Base-by-base conservation (phyloP, 768 basidiomycete species). In the Mycena crocata region DNA sequence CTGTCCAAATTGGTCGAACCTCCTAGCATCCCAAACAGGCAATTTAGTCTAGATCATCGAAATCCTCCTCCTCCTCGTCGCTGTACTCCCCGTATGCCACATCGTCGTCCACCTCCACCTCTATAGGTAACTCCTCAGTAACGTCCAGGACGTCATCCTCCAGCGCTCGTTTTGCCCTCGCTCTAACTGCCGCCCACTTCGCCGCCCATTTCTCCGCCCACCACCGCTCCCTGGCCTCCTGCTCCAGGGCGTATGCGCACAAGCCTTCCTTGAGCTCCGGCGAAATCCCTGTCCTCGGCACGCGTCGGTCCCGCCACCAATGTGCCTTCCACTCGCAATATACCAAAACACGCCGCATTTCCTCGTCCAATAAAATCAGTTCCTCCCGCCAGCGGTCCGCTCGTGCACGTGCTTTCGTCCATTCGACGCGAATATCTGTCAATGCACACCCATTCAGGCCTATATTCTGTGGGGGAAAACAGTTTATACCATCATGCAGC, bases 401-500 rank as follows among this genome's bases (percentile, higher is more conserved):
- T 23, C 50, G 9, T 3, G 50, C 50, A n/a, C 50, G 50, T 2
- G 50, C 50, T 12, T 51, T 51, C 8, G 50, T 51, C 50, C 50
- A 51, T 51, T 51, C 50, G 13, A 50, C 31, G 19, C n/a, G n/a
- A n/a, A n/a, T n/a, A n/a, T n/a, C n/a, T n/a, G n/a, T n/a, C n/a
- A n/a, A n/a, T n/a, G n/a, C n/a, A 17, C 13, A 19, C 26, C 17
- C n/a, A n/a, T n/a, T n/a, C n/a, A n/a, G n/a, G 44, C 5, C n/a
- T n/a, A n/a, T n/a, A n/a, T n/a, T n/a, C n/a, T n/a, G n/a, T n/a
- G n/a, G n/a, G n/a, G n/a, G n/a, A n/a, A n/a, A n/a, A n/a, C n/a
- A n/a, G n/a, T n/a, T n/a, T n/a, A n/a, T n/a, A 44, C 56, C 56
- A 32, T 57, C 42, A 23, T 57, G 56, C 26, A 57, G 40, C 42